These are phyloP conservation scores for Cladorrhinum sp. DNA, from an alignment of 2,329 filamentous ascomycete species.

Conservation along the genomic window DNA sequence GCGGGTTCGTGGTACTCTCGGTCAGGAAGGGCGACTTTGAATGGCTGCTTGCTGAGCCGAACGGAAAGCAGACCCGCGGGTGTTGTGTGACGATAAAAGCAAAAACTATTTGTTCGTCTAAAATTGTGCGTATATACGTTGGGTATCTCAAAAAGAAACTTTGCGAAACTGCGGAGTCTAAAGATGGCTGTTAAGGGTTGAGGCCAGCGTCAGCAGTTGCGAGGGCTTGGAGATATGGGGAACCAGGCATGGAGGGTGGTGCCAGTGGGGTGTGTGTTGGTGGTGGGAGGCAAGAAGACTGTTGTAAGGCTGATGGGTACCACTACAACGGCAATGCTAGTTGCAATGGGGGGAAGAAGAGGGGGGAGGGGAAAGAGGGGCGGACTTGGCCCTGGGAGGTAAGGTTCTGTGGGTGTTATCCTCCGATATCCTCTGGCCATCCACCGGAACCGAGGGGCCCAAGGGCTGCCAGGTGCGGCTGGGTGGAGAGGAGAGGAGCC, in stretches of 20 bases:
- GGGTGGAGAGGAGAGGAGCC: neutral
- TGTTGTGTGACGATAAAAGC: constrained; percentile 1
- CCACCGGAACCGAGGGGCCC: constrained; percentile 9
- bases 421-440: constrained; percentile 12
- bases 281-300: constrained; percentile 14
- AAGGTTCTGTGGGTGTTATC: neutral
- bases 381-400: neutral
- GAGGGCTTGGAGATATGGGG: constrained; percentile 1
- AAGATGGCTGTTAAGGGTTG: neutral
- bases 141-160: constrained; percentile 9
- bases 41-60: constrained; percentile 5
- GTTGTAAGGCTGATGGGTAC: constrained; percentile 29
- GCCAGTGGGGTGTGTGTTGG: constrained; percentile 13
- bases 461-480: constrained; percentile 2
- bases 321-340: constrained; percentile 16
- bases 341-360: constrained; percentile 10
- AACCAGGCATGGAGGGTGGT: constrained; percentile 13
- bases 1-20: constrained; percentile 13
- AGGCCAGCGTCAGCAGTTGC: constrained; percentile 19
- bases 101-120: neutral
- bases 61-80: neutral
- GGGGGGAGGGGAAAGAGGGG: neutral
- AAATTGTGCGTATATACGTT: constrained; percentile 14
- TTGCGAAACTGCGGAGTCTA: neutral
- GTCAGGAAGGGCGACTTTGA: constrained; percentile 4